Base-by-base conservation (phyloP, 1,139 yeast genomes). In the Barnettozyma hawaiiensis region DNA sequence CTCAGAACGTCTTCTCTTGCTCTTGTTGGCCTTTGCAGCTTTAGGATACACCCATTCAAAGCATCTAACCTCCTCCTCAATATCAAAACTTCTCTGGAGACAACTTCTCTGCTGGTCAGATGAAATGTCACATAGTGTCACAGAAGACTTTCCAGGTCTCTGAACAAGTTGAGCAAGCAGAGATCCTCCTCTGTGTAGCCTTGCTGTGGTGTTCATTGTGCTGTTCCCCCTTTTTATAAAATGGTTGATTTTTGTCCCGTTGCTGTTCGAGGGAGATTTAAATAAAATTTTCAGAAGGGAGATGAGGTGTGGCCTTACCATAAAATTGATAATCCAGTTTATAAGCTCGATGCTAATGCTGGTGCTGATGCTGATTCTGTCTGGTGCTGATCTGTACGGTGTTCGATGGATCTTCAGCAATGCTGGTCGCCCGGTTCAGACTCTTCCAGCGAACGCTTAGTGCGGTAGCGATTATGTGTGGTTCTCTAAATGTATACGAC, bases 391-490 rank as follows among this genome's bases (percentile, higher is more conserved):
- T n/a, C n/a, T 29, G 49, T 45, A 15, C 37, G 59, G 16, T 57
- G 53, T 1, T 47, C 57, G 6, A 49, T 23, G 55, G 34, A 44
- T 53, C 15, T 53, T 55, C 31, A 50, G 55, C 3, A n/a, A 39
- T 56, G 1, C 21, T 54, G 39, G 43, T 56, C 6, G 51, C n/a
- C n/a, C n/a, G n/a, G n/a, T n/a, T 58, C 2, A 54, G 51, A 27
- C 35, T 55, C 5, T 56, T 56, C 40, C 34, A 51, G 0, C 44
- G 39, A 5, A 50, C 47, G 31, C 55, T 54, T 33, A 32, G 55
- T 0, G 53, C 59, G 7, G 40, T 55, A 1, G 57, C 54, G 3
- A 48, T 50, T 28, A 15, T 28, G 16, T 12, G n/a, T 4, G n/a
- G 7, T 6, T 28, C 4, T 28, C 11, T 9, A 23, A 10, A 23